Percentiles rank a stretch among this genome's conserved stretches.
Conservation (phyloP, 2,329 filamentous ascomycete species). For the Neocucurbitaria cava region DNA sequence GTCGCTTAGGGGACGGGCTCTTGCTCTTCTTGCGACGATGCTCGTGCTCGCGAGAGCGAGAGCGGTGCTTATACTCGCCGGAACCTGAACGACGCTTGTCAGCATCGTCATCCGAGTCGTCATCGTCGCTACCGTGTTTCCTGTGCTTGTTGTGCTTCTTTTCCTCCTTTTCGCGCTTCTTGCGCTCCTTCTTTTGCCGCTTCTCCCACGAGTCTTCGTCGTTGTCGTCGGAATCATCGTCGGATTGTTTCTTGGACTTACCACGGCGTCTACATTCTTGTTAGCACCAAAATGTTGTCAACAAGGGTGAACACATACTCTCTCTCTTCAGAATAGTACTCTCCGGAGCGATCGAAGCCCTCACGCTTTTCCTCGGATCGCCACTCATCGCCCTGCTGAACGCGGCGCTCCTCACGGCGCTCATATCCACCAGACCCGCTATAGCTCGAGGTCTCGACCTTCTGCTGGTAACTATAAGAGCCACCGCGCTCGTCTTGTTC, state of each 20-base stretch:
- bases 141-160: conserved; percentile 22
- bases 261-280: conserved; percentile 35
- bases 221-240: conserved; percentile 39
- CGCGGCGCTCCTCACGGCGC: conserved; percentile 63
- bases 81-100: conserved; percentile 30
- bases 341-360: conserved; percentile 45
- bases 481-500: conserved; percentile 59
- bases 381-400: conserved; percentile 54
- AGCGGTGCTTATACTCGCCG: conserved; percentile 17
- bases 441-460: conserved; percentile 60
- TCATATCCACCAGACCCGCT: conserved; percentile 63
- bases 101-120: conserved; percentile 24
- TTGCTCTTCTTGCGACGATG: conserved; percentile 26
- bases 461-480: conserved; percentile 65
- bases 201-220: conserved; percentile 39
- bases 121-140: conserved; percentile 17
- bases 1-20: conserved; percentile 30
- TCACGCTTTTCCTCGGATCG: conserved; percentile 46
- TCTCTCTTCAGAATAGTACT: conserved; percentile 52
- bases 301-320: conserved; percentile 36
- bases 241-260: conserved; percentile 49
- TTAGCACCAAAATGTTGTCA: conserved; percentile 14
- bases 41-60: conserved; percentile 22
- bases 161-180: conserved; percentile 30
- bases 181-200: conserved; percentile 27